Evolutionary conservation across 2,329 filamentous ascomycete species (phyloP).

Genomic region (Botrytis galanthina): DNA sequence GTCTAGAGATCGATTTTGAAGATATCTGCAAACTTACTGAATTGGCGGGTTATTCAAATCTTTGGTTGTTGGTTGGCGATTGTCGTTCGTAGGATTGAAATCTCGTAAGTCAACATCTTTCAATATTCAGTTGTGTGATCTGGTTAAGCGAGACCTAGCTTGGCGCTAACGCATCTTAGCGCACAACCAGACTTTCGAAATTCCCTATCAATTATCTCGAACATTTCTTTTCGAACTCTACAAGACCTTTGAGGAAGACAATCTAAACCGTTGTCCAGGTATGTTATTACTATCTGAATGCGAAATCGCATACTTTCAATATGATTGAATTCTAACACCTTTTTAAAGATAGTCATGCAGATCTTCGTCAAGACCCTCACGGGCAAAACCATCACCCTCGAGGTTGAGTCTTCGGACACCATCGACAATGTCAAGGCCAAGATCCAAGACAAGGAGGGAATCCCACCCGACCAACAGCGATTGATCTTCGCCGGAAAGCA

Average conservation of each 20-base stretch:
- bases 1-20: background rate
- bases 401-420: constrained; percentile 99
- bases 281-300: constrained; percentile 20
- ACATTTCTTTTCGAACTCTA: constrained; percentile 14
- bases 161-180: constrained; percentile 16
- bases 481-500: constrained; percentile 99
- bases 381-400: constrained; percentile 99
- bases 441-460: constrained; percentile 98
- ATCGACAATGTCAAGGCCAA: constrained; percentile 99
- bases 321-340: constrained; percentile 6
- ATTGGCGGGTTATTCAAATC: constrained; percentile 27
- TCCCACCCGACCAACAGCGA: constrained; percentile 98
- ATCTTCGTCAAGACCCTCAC: constrained; percentile 75
- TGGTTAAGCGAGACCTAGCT: constrained; percentile 22
- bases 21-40: constrained; percentile 25
- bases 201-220: constrained; percentile 16
- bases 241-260: constrained; percentile 38
- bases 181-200: constrained; percentile 10
- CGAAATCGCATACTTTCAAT: background rate
- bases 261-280: constrained; percentile 37
- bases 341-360: constrained; percentile 48
- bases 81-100: constrained; percentile 18
- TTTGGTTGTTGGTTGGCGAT: constrained; percentile 23
- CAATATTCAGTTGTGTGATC: constrained; percentile 20
- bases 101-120: background rate